Percentiles rank a stretch among this genome's conserved stretches.
phyloP scores from a whole-genome alignment of 202 grass and related monocot genomes.

The Schoenoplectus tabernaemontani region DNA sequence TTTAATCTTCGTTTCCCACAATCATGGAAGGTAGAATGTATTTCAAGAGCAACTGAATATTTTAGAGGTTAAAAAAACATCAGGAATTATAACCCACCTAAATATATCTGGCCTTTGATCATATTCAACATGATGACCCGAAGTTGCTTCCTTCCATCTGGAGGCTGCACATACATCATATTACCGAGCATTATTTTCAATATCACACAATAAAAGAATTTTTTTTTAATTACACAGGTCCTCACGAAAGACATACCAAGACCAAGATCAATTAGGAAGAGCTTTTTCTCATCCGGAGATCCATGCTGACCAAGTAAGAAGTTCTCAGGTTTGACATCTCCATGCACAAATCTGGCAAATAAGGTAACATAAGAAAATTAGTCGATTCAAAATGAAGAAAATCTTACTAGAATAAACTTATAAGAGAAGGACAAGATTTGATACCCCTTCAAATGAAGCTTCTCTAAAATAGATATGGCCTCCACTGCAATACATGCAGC shows the following conservation, averaged over 20 bases:
- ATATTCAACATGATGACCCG: slow-evolving; percentile 82
- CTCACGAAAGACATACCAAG: slow-evolving; percentile 43
- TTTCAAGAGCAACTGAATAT: background rate
- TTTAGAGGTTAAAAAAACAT: background rate
- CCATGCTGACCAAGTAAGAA: slow-evolving; percentile 92
- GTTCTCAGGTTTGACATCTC: slow-evolving; percentile 97
- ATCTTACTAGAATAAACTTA: slow-evolving; percentile 7
- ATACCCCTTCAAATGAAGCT: slow-evolving; percentile 80
- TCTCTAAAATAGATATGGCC: slow-evolving; percentile 93
- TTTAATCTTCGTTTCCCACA: background rate
- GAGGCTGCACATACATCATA: slow-evolving; percentile 44
- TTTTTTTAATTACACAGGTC: background rate
- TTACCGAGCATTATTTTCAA: background rate
- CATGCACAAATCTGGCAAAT: slow-evolving; percentile 85
- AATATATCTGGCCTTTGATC: slow-evolving; percentile 97
- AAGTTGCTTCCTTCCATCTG: slow-evolving; percentile 73
- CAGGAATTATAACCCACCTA: slow-evolving; percentile 43
- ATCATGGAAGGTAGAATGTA: background rate
- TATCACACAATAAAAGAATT: background rate
- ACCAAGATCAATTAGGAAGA: slow-evolving; percentile 96
- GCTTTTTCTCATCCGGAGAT: slow-evolving; percentile 90
- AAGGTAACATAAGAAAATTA: slow-evolving; percentile 14
- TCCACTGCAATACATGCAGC: slow-evolving; percentile 93
- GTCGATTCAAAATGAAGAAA: slow-evolving; percentile 1
- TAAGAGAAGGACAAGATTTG: background rate